Base-by-base conservation (phyloP, 495 filamentous ascomycete species). In the Aspergillus mulundensis region DNA sequence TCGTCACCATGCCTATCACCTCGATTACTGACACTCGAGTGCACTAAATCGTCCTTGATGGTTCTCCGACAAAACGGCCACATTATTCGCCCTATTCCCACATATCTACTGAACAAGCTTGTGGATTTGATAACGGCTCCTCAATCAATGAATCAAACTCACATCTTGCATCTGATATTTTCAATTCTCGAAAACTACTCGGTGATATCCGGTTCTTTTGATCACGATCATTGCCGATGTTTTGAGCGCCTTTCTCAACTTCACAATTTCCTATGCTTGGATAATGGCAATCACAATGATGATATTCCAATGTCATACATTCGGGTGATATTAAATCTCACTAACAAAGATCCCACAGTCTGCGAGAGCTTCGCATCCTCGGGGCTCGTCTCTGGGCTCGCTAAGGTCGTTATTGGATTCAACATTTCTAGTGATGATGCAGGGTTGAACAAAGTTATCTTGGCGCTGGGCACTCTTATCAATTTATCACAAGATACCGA, bases 401-500 rank as follows among this genome's bases (percentile, higher is more conserved):
- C 84, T 24, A 59, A 64, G 28, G 74, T 85, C n/a, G 62, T 79
- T 50, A 69, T 66, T 19, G 72, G 71, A 28, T 28, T 28, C 25
- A 28, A 8, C 25, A 28, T 28, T 28, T 28, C 25, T 28, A 4
- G 4, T 28, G 8, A 28, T 28, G 25, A 28, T 28, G 25, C 25
- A 28, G 25, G 8, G 25, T 69, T 92, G 20, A 87, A 97, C 57
- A 78, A 79, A 20, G 79, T 96, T 18, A 84, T 96, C 47, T 76
- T 97, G 53, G 81, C 87, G 42, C 72, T 96, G 32, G 95, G 91
- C 0, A 83, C 87, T 50, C 82, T 96, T 66, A 95, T 94, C 63
- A 98, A 98, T 65, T 79, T 97, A 57, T 85, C 87, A 16, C 93
- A 96, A 63, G 84, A 86, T 60, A 88, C 83, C 50, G 74, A 84